phyloP scores from a whole-genome alignment of 805 yeast genomes.

The Scheffersomyces lignosus region DNA sequence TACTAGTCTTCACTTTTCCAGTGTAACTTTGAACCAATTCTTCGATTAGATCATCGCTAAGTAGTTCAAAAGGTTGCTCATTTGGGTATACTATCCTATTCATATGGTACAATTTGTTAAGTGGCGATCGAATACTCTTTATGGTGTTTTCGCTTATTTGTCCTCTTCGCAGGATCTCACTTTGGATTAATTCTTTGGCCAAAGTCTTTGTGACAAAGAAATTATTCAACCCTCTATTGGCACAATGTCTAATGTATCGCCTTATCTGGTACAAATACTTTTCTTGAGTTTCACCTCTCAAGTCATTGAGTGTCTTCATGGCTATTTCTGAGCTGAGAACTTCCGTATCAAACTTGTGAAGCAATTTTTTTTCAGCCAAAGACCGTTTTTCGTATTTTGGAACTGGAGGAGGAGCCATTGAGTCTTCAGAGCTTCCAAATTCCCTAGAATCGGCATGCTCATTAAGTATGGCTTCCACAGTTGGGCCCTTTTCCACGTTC shows the following conservation, averaged over 20 bases:
- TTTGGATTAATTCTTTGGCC: constrained; percentile 2
- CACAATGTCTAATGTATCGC: constrained; percentile 5
- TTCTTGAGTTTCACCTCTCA: constrained; percentile 3
- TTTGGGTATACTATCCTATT: constrained; percentile 3
- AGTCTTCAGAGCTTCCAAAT: too few relatives aligned
- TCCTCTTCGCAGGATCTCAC: constrained; percentile 3
- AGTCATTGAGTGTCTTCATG: not conserved
- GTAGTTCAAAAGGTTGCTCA: constrained; percentile 1
- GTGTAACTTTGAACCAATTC: not conserved
- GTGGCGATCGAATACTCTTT: constrained; percentile 4
- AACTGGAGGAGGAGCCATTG: not conserved
- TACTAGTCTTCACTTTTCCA: not conserved
- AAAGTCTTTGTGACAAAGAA: constrained; percentile 4
- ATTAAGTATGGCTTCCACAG: too few relatives aligned
- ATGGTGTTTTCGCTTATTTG: constrained; percentile 4
- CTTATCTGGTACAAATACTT: constrained; percentile 6
- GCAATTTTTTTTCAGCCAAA: not conserved
- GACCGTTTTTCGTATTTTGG: constrained; percentile 1
- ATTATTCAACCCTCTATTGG: constrained; percentile 1
- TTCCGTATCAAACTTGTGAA: constrained; percentile 3
- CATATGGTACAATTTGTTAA: constrained; percentile 4
- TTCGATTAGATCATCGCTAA: not conserved
- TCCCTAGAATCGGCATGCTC: too few relatives aligned
- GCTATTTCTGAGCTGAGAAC: constrained; percentile 2
- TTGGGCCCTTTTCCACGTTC: too few relatives aligned